These are phyloP conservation scores for Obba rivulosa DNA, from an alignment of 768 basidiomycete genomes.

Conservation along the genomic window DNA sequence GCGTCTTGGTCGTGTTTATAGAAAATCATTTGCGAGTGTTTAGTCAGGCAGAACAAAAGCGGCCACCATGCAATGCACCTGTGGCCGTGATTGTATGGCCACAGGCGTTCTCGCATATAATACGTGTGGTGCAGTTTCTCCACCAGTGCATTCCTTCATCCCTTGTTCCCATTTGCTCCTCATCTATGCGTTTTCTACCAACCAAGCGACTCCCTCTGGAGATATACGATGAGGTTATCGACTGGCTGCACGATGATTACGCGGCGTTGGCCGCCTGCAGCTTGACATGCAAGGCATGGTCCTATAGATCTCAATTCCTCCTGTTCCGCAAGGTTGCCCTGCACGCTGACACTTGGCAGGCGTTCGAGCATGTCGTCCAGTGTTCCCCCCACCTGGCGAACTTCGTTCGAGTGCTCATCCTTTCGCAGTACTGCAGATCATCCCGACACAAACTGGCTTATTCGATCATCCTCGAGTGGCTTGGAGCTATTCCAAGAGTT, in stretches of 20 bases:
- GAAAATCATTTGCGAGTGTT: too few relatives aligned
- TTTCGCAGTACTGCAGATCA: neutral
- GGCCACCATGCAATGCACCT: too few relatives aligned
- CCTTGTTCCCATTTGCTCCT: neutral
- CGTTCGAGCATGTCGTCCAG: conserved; percentile 2
- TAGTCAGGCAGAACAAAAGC: too few relatives aligned
- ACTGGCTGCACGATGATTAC: conserved; percentile 13
- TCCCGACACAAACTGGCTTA: neutral
- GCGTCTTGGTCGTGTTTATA: too few relatives aligned
- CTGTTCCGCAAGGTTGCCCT: conserved; percentile 9
- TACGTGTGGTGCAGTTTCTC: too few relatives aligned
- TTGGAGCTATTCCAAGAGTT: too few relatives aligned
- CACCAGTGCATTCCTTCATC: neutral
- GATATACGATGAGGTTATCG: conserved; percentile 15
- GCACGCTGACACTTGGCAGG: neutral
- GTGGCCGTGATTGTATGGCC: neutral
- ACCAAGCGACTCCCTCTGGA: conserved; percentile 12
- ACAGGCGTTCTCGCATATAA: neutral
- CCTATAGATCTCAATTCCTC: conserved; percentile 11
- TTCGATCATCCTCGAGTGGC: neutral
- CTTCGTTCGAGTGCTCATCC: conserved; percentile 9
- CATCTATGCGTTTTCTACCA: neutral
- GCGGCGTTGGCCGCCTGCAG: conserved; percentile 11
- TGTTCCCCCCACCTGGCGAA: conserved; percentile 6
- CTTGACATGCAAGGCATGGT: conserved; percentile 12